Evolutionary conservation across 176 grass and related monocot species (phyloP).

Genomic region (Cenchrus americanus): DNA sequence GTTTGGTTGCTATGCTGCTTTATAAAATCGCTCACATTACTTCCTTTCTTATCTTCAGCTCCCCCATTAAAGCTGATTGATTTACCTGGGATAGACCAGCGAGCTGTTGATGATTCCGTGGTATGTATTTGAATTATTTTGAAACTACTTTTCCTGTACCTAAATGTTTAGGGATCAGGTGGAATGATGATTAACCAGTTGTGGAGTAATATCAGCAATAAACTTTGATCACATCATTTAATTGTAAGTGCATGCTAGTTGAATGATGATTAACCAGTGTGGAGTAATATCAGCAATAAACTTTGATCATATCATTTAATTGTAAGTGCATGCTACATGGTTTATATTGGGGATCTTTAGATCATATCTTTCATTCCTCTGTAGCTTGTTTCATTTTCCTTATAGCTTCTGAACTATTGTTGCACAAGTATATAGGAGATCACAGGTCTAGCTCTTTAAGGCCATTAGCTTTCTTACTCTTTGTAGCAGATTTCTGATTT

Average conservation of each 20-base stretch:
- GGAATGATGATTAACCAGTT: not conserved
- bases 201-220: not conserved
- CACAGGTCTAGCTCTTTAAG: not conserved
- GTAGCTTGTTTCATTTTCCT: not conserved
- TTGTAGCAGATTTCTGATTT: constrained; percentile 11
- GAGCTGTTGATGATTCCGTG: constrained; percentile 80
- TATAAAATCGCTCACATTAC: constrained; percentile 22
- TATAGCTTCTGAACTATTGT: constrained; percentile 17
- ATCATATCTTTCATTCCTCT: not conserved
- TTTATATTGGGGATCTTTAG: not conserved
- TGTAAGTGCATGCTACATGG: not conserved
- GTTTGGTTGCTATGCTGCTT: not conserved
- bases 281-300: not conserved
- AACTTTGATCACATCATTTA: not conserved
- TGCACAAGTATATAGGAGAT: not conserved
- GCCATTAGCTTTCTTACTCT: not conserved
- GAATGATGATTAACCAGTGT: no score
- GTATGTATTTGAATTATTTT: constrained; percentile 48
- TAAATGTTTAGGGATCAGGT: constrained; percentile 20
- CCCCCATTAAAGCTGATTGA: constrained; percentile 92
- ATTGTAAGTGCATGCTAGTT: not conserved
- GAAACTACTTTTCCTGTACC: constrained; percentile 18
- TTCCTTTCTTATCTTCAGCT: constrained; percentile 60
- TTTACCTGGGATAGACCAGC: constrained; percentile 95
- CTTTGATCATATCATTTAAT: not conserved